A percentile compares a stretch with the other conserved stretches of the same genome.
phyloP scores from a whole-genome alignment of 345 rosid species.

The Salix brachista region DNA sequence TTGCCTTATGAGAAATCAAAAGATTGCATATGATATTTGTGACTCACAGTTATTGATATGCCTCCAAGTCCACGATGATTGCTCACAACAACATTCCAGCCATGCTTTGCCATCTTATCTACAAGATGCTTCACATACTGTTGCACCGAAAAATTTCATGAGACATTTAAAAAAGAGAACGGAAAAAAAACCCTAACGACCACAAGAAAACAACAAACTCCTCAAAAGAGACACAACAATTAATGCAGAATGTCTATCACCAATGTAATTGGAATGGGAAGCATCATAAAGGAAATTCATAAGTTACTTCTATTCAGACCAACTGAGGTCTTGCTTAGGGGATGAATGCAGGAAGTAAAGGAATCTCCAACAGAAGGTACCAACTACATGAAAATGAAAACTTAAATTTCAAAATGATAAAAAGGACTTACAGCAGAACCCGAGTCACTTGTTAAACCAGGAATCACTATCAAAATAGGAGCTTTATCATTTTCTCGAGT shows the following conservation, averaged over 20 bases:
- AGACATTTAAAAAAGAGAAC: not conserved
- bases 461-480: conserved; percentile 45
- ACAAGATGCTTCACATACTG: conserved; percentile 43
- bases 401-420: not conserved
- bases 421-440: conserved; percentile 32
- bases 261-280: too few species aligned
- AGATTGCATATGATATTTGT: not conserved
- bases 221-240: not conserved
- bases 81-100: conserved; percentile 40
- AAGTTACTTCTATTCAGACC: too few species aligned
- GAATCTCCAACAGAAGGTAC: not conserved
- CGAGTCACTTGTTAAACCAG: conserved; percentile 58
- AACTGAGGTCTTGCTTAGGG: too few species aligned
- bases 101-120: conserved; percentile 23
- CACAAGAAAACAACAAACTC: not conserved
- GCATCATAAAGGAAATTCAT: too few species aligned
- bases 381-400: too few species aligned
- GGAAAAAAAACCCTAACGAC: too few species aligned
- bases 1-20: not conserved
- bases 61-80: conserved; percentile 48
- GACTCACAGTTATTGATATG: conserved; percentile 37
- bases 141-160: not conserved
- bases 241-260: too few species aligned
- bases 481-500: conserved; percentile 22
- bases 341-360: too few species aligned